A percentile compares a stretch with the other conserved stretches of the same genome.
Conservation (phyloP, 73 alveolate genomes). For the Tetrahymena borealis region DNA sequence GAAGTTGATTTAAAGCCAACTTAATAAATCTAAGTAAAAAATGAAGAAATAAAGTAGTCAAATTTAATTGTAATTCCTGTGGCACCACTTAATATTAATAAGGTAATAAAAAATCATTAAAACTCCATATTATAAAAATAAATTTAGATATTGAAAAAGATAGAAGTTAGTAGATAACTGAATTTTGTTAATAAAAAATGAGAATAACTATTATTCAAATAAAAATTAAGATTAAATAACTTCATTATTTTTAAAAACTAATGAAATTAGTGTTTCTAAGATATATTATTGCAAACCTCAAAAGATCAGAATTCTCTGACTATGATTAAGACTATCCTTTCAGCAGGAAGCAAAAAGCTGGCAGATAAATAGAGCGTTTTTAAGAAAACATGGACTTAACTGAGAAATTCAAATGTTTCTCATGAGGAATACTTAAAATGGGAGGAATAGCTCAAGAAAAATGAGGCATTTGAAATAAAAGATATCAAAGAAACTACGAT, state of each 20-base stretch:
- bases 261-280: neutral
- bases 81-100: neutral
- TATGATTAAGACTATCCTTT: neutral
- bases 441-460: neutral
- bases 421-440: neutral
- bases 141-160: no score
- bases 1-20: neutral
- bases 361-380: neutral
- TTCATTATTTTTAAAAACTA: neutral
- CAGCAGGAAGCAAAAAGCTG: neutral
- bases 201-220: no score
- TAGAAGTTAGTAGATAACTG: no score
- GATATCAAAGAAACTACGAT: neutral
- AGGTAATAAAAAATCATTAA: no score
- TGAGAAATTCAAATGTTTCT: neutral
- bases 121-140: no score
- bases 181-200: no score
- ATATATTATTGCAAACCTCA: neutral
- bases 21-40: neutral
- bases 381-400: neutral
- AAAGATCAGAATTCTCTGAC: neutral
- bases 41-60: neutral
- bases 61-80: neutral
- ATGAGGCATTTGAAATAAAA: neutral
- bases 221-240: no score